Conservation (phyloP, 345 rosid genomes). For the Eutrema yunnanense region DNA sequence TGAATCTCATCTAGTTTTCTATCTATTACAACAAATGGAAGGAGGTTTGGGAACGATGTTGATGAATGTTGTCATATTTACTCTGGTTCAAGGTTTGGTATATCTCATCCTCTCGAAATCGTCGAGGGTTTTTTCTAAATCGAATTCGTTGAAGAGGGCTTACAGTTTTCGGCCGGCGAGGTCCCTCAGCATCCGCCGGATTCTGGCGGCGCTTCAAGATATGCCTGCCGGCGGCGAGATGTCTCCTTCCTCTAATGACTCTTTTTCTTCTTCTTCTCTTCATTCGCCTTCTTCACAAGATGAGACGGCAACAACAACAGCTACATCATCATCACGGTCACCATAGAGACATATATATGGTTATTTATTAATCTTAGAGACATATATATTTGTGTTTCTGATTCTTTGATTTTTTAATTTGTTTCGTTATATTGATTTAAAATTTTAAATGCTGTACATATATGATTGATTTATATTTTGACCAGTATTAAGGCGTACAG, state of each 20-base stretch:
- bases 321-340: background rate
- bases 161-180: constrained; percentile 48
- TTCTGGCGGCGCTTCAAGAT: constrained; percentile 41
- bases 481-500: too few relatives aligned
- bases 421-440: background rate
- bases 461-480: too few relatives aligned
- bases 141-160: constrained; percentile 25
- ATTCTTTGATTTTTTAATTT: background rate
- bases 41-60: constrained; percentile 37
- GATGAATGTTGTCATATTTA: constrained; percentile 42
- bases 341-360: background rate
- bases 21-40: constrained; percentile 25
- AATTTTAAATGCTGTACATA: background rate
- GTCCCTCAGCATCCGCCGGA: constrained; percentile 47
- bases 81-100: constrained; percentile 51
- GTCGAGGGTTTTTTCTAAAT: constrained; percentile 50
- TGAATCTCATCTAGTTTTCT: background rate
- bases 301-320: background rate
- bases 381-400: background rate
- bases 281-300: background rate
- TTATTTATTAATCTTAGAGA: background rate
- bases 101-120: constrained; percentile 56
- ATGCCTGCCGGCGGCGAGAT: constrained; percentile 35
- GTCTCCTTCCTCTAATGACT: constrained; percentile 29
- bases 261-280: background rate